Percentiles rank a stretch among this genome's conserved stretches.
These are phyloP conservation scores for Sporisorium iseilematis-ciliati DNA, from an alignment of 1,284 basidiomycete species.

Conservation along the genomic window DNA sequence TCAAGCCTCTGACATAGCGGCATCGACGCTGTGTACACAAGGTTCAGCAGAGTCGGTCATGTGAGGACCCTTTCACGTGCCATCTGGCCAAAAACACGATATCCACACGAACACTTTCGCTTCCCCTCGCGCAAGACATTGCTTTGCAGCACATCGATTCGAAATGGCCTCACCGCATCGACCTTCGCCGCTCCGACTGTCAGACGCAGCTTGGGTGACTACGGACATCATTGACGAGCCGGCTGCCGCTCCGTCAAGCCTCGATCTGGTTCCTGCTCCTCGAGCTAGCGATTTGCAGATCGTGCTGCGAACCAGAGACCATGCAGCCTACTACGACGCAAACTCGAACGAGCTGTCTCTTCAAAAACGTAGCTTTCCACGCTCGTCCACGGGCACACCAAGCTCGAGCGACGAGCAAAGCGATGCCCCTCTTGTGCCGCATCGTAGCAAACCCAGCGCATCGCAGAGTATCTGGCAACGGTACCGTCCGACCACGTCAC, in stretches of 20 bases:
- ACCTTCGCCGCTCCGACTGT: slow-evolving; percentile 29
- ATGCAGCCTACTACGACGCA: slow-evolving; percentile 59
- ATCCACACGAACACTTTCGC: not conserved
- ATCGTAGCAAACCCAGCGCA: slow-evolving; percentile 1
- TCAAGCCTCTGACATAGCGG: not conserved
- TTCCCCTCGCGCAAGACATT: not conserved
- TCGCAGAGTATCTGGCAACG: slow-evolving; percentile 22
- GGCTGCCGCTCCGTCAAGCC: slow-evolving; percentile 10
- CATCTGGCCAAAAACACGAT: slow-evolving; percentile 6
- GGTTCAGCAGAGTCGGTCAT: not conserved
- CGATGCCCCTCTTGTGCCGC: slow-evolving; percentile 28
- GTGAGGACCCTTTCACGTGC: not conserved
- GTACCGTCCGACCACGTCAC: slow-evolving; percentile 3
- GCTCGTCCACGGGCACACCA: not conserved
- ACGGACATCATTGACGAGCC: slow-evolving; percentile 17
- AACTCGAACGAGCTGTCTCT: slow-evolving; percentile 47
- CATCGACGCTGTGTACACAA: not conserved
- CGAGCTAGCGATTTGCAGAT: slow-evolving; percentile 54
- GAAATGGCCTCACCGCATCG: slow-evolving; percentile 17
- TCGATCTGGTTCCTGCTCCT: slow-evolving; percentile 49
- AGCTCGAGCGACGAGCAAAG: not conserved
- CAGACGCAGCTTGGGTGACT: slow-evolving; percentile 23
- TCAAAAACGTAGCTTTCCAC: slow-evolving; percentile 16
- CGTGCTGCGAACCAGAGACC: slow-evolving; percentile 55
- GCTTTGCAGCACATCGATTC: not conserved